Base-by-base conservation (phyloP, 2,329 filamentous ascomycete species). In the Lecanicillium sp. region DNA sequence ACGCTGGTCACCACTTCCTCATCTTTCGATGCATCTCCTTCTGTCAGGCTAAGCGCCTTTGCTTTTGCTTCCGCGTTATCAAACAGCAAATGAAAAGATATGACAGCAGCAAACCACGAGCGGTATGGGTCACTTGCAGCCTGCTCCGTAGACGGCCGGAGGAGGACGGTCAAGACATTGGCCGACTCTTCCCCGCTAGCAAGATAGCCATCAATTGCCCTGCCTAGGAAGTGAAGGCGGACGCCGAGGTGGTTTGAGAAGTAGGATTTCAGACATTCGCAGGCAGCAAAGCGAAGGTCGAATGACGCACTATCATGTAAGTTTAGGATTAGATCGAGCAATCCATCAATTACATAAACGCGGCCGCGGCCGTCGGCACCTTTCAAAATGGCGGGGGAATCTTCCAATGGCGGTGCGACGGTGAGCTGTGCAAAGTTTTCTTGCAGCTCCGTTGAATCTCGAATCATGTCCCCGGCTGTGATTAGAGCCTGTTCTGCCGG, bases 1-100 rank as follows among this genome's bases (percentile, higher is more conserved):
- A 98, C 87, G 53, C 87, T 87, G 1, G 90, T 96, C 11, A 98
- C 83, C 11, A 96, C 87, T 60, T 98, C 92, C 64, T 98, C 92
- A 4, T 90, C 92, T 49, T 74, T 86, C 25, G 83, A 81, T 17
- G 86, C 85, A 58, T 97, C 87, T 10, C 92, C 92, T 60, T 97
- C 90, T 1, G 81, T 87, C 15, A 98, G 80, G 17, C 74, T 73
- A 73, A 94, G 87, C 14, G 89, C 80, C 36, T 84, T 71, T 5
- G 72, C 71, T 57, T 97, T 97, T 2, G 86, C 86, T 46, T 85
- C 77, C 4, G 77, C 65, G 49, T 92, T 84, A 43, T 94, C 86
- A 45, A 81, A 84, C 14, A 97, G 62, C 10, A 98, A 69, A 52
- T 97, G 89, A 49, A 95, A 84, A 46, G 92, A 74, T 39, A 97